These are phyloP conservation scores for Oenanthe sinensis DNA, from an alignment of 129 eudicot species.

Conservation along the genomic window DNA sequence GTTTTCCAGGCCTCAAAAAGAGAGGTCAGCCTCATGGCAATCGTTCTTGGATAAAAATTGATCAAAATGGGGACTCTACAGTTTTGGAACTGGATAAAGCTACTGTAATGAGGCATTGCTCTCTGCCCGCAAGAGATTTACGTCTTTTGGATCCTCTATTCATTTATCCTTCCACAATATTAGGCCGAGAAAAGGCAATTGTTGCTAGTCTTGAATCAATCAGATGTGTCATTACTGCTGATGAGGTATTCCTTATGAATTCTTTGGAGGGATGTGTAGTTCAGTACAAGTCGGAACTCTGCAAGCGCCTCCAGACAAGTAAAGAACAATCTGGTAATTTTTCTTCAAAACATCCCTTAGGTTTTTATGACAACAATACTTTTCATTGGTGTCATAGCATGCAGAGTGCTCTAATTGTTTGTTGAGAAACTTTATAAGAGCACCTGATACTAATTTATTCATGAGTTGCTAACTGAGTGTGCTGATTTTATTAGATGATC, in stretches of 20 bases:
- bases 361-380: not conserved
- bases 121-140: conserved; percentile 93
- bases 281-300: conserved; percentile 66
- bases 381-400: not conserved
- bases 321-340: conserved; percentile 68
- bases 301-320: conserved; percentile 71
- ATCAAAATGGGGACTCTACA: conserved; percentile 62
- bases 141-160: conserved; percentile 94
- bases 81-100: conserved; percentile 79
- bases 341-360: not conserved
- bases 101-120: conserved; percentile 79
- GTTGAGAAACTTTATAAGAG: not conserved
- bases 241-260: conserved; percentile 89
- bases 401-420: not conserved
- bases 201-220: conserved; percentile 92
- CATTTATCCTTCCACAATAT: conserved; percentile 79
- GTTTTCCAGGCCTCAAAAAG: conserved; percentile 73
- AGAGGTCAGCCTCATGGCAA: conserved; percentile 72
- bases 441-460: not conserved
- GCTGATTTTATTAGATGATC: conserved; percentile 55
- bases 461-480: conserved; percentile 16
- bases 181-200: conserved; percentile 95
- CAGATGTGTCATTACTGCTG: conserved; percentile 93
- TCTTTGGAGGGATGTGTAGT: conserved; percentile 80
- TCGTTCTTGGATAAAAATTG: conserved; percentile 94